Base-by-base conservation (phyloP, 306 rosid genomes). In the Trichosanthes cucumerina region DNA sequence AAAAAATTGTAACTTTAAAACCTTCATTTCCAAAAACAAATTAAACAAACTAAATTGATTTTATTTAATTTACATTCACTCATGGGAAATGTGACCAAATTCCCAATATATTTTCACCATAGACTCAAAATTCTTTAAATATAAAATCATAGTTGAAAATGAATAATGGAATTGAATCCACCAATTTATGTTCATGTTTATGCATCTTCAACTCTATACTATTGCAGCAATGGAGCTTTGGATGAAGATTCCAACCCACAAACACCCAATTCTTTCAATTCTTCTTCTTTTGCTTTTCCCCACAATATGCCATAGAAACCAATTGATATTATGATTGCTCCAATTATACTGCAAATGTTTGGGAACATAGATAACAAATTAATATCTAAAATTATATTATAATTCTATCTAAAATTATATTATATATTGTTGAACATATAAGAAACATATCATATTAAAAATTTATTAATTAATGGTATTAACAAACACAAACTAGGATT, bases 261-360 rank as follows among this genome's bases (percentile, higher is more conserved):
- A 12, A 12, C 47, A n/a, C 3, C 66, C 62, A 79, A 81, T 43
- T 79, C 88, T 66, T 76, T 78, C 7, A n/a, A 50, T 79, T 68
- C 82, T 63, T 68, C 83, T 44, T 94, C 98, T 72, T 88, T 92
- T 82, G 91, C 85, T 80, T 94, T 94, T 9, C 91, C 96, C 97
- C 97, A 92, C 81, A 94, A 74, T 46, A 94, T 93, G 53, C 89
- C 83, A 84, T 92, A 92, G 85, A 94, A 90, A 26, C 98, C 97
- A 62, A 64, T 26, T 59, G 90, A 91, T 86, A 94, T 92, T 79
- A 89, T 85, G 68, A 81, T 72, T 79, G 97, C 94, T 77, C 98
- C 98, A 83, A 90, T 75, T 86, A 94, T 82, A 81, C 97, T 94
- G 96, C 83, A 79, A 21, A 74, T 5, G n/a, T 58, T 3, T 13